Evolutionary conservation across 225 moss, liverwort and hornwort genomes (phyloP).

Genomic region (Physcomitrellopsis africana): DNA sequence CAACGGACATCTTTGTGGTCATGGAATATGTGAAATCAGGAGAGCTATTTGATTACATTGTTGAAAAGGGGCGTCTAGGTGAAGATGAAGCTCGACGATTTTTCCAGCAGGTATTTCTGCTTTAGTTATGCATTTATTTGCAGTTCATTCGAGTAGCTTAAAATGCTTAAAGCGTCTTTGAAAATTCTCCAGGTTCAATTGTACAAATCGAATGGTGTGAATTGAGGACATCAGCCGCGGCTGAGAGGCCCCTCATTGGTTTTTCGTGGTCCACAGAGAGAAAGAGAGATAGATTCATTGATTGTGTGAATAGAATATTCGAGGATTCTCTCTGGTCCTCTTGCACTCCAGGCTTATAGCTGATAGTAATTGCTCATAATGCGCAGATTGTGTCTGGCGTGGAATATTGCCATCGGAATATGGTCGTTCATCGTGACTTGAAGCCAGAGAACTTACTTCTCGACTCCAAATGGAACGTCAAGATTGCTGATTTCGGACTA

Average conservation of each 20-base stretch:
- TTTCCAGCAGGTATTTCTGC: conserved; percentile 45
- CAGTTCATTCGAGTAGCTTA: not conserved
- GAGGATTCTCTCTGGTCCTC: not conserved
- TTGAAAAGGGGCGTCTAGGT: conserved; percentile 43
- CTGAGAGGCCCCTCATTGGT: not conserved
- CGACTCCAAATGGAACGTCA: conserved; percentile 47
- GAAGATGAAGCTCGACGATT: conserved; percentile 52
- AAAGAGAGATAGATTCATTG: not conserved
- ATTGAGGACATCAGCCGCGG: not conserved
- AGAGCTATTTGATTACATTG: conserved; percentile 57
- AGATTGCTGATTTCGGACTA: conserved; percentile 60
- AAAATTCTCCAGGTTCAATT: not conserved
- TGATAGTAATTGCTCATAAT: not conserved
- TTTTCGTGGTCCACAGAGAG: not conserved
- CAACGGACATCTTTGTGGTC: conserved; percentile 45
- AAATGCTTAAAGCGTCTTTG: not conserved
- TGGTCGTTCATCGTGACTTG: conserved; percentile 61
- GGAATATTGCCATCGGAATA: conserved; percentile 60
- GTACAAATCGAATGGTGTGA: not conserved
- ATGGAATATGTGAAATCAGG: conserved; percentile 56
- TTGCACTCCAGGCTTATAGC: not conserved
- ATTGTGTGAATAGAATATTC: not conserved
- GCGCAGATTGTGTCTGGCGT: conserved; percentile 58
- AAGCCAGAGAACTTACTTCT: conserved; percentile 58
- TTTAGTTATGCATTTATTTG: not conserved